Conservation (phyloP, 148 eudicot genomes). For the Amaranthus hypochondriacus region DNA sequence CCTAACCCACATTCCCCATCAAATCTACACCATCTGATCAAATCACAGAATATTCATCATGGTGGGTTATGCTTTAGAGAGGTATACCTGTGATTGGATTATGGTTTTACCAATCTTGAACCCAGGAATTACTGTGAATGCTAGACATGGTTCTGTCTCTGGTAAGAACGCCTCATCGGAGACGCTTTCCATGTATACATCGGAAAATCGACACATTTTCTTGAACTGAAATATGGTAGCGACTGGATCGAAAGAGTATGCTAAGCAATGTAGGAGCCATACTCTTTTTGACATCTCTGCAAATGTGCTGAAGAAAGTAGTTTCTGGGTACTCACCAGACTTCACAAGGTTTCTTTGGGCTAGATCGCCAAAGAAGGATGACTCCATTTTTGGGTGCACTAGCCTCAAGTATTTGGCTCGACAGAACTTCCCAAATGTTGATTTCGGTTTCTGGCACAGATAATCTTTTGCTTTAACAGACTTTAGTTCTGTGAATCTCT, state of each 20-base stretch:
- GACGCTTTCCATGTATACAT: conserved; percentile 87
- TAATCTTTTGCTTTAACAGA: conserved; percentile 57
- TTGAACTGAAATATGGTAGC: conserved; percentile 63
- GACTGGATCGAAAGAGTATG: conserved; percentile 55
- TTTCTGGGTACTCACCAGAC: conserved; percentile 59
- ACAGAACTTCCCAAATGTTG: conserved; percentile 69
- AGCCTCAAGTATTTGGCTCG: conserved; percentile 57
- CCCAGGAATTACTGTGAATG: conserved; percentile 84
- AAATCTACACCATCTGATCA: conserved; percentile 20
- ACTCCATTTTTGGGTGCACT: conserved; percentile 84
- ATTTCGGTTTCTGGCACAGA: conserved; percentile 62
- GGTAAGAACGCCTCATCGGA: conserved; percentile 60
- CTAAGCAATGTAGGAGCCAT: conserved; percentile 78
- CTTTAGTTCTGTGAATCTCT: conserved; percentile 60
- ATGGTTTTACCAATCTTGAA: conserved; percentile 69
- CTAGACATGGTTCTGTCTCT: conserved; percentile 50
- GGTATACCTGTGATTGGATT: conserved; percentile 77
- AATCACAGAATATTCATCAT: neutral
- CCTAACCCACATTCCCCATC: conserved; percentile 7
- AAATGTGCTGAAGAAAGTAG: conserved; percentile 46
- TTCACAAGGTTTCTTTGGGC: conserved; percentile 51
- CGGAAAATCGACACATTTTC: conserved; percentile 56
- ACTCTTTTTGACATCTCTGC: conserved; percentile 78
- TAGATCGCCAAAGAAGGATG: conserved; percentile 59
- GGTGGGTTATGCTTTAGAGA: conserved; percentile 27